phyloP scores from a whole-genome alignment of 1,139 yeast genomes.

The Taphrina deformans region DNA sequence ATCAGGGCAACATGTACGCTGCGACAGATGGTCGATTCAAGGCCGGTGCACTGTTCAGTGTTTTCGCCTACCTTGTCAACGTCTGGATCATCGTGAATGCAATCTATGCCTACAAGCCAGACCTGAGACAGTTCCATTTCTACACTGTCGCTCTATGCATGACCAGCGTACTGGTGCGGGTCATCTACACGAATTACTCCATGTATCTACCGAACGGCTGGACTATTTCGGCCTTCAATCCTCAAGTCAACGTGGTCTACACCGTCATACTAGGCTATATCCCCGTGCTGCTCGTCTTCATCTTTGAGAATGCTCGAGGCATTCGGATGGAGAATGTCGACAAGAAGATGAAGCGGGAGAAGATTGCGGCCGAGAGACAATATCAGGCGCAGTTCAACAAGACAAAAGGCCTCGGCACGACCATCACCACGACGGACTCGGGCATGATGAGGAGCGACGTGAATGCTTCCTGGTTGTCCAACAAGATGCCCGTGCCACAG shows the following conservation, averaged over 20 bases:
- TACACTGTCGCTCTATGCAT: slow-evolving; percentile 4
- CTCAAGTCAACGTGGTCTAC: slow-evolving; percentile 17
- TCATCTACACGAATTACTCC: slow-evolving; percentile 26
- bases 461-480: slow-evolving; percentile 17
- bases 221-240: slow-evolving; percentile 24
- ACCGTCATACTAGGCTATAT: slow-evolving; percentile 20
- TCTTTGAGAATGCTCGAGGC: slow-evolving; percentile 14
- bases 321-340: slow-evolving; percentile 24
- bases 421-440: slow-evolving; percentile 20
- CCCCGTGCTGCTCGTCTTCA: slow-evolving; percentile 16
- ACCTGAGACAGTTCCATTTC: slow-evolving; percentile 8
- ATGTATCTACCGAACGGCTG: slow-evolving; percentile 21
- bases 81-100: slow-evolving; percentile 12
- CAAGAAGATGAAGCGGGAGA: slow-evolving; percentile 17
- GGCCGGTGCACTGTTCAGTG: slow-evolving; percentile 23
- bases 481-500: slow-evolving; percentile 6
- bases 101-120: slow-evolving; percentile 15
- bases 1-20: slow-evolving; percentile 15
- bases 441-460: slow-evolving; percentile 27
- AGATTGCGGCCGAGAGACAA: background rate
- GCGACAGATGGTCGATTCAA: slow-evolving; percentile 33
- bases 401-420: slow-evolving; percentile 23
- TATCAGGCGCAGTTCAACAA: slow-evolving; percentile 26
- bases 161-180: slow-evolving; percentile 4
- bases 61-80: slow-evolving; percentile 24